These are phyloP conservation scores for Ceratocystiopsis minuta DNA, from an alignment of 2,329 filamentous ascomycete species.

Conservation along the genomic window DNA sequence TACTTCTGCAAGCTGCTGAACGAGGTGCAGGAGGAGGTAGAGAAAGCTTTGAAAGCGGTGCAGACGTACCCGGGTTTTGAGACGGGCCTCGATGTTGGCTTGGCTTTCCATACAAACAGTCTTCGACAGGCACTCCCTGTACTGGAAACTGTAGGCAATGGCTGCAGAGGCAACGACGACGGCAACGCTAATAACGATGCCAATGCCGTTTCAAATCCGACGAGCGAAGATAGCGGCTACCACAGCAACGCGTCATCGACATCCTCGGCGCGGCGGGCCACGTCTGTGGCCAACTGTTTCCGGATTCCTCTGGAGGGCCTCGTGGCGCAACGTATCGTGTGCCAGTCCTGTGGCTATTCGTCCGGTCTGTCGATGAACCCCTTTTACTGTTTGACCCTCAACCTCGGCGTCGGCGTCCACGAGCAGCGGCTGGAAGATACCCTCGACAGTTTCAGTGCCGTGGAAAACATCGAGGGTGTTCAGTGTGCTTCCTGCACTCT, in stretches of 20 bases:
- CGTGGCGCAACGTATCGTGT: slow-evolving; percentile 75
- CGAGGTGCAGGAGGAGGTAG: slow-evolving; percentile 62
- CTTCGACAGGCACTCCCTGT: background rate
- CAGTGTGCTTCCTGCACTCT: slow-evolving; percentile 86
- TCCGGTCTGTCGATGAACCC: slow-evolving; percentile 80
- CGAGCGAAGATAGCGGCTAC: slow-evolving; percentile 39
- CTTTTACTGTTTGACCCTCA: slow-evolving; percentile 85
- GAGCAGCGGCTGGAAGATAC: slow-evolving; percentile 60
- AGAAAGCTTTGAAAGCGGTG: slow-evolving; percentile 24
- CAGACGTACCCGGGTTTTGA: slow-evolving; percentile 23
- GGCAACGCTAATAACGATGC: background rate
- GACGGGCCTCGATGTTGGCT: slow-evolving; percentile 11
- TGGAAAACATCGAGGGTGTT: slow-evolving; percentile 77
- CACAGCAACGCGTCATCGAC: slow-evolving; percentile 23
- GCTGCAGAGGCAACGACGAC: background rate
- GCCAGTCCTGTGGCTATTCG: slow-evolving; percentile 67
- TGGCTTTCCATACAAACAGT: background rate
- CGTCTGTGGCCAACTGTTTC: slow-evolving; percentile 19
- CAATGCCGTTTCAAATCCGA: slow-evolving; percentile 21
- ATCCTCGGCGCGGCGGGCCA: slow-evolving; percentile 15
- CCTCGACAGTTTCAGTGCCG: slow-evolving; percentile 64
- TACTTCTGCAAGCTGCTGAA: slow-evolving; percentile 86
- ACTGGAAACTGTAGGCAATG: background rate
- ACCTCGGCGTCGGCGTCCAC: slow-evolving; percentile 44
- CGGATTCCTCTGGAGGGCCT: slow-evolving; percentile 76